A percentile compares a stretch with the other conserved stretches of the same genome.
Conservation (phyloP, 2,329 filamentous ascomycete species). For the Pseudogymnoascus sp. region DNA sequence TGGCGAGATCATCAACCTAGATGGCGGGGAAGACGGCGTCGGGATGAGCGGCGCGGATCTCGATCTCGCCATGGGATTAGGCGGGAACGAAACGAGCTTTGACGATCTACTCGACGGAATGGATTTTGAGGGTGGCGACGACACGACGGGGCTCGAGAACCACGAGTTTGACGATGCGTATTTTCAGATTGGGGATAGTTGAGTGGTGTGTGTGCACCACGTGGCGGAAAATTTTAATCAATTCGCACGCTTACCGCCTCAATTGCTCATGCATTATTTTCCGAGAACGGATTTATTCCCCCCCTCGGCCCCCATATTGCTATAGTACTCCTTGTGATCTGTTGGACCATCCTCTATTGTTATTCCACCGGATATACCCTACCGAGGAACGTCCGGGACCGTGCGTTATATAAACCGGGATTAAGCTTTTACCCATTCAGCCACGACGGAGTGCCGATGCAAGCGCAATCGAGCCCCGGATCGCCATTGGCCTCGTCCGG, state of each 20-base stretch:
- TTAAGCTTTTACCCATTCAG: conserved; percentile 7
- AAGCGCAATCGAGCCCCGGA: neutral
- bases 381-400: neutral
- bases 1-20: conserved; percentile 17
- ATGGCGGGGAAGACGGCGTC: conserved; percentile 16
- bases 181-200: conserved; percentile 21
- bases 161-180: conserved; percentile 26
- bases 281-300: neutral
- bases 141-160: conserved; percentile 20
- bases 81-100: conserved; percentile 25
- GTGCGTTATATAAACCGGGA: neutral
- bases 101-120: conserved; percentile 21
- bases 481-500: neutral
- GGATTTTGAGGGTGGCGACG: conserved; percentile 20
- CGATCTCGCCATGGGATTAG: conserved; percentile 46
- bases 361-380: neutral
- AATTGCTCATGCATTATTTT: neutral
- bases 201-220: neutral
- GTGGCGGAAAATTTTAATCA: neutral
- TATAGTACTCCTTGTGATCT: neutral
- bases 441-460: neutral
- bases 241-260: neutral
- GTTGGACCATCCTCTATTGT: neutral
- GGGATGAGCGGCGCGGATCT: conserved; percentile 26
- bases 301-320: neutral